These are phyloP conservation scores for Hypoxylon sp. DNA, from an alignment of 2,329 filamentous ascomycete genomes.

Conservation along the genomic window DNA sequence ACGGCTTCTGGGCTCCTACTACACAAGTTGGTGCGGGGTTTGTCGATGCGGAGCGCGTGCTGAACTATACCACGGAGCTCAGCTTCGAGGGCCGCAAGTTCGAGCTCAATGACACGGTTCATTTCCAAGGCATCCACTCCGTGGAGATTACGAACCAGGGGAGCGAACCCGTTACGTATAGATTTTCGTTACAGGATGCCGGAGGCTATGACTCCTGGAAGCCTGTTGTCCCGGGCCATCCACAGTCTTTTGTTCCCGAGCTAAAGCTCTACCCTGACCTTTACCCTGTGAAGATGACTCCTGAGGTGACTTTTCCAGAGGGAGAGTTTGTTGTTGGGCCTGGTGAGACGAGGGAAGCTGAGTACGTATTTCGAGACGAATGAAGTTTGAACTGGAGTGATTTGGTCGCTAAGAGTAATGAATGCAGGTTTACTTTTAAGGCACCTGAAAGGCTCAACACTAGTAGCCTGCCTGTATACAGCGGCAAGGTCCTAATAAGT, in stretches of 20 bases:
- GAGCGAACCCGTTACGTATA: constrained; percentile 55
- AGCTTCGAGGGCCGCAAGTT: constrained; percentile 70
- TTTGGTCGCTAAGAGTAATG: not conserved
- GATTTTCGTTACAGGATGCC: constrained; percentile 50
- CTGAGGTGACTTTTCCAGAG: constrained; percentile 34
- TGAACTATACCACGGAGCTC: constrained; percentile 72
- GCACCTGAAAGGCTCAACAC: constrained; percentile 50
- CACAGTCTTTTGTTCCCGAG: constrained; percentile 27
- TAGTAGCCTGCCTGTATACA: constrained; percentile 54
- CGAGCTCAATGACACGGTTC: constrained; percentile 61
- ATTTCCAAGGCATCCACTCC: constrained; percentile 54
- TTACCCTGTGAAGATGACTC: constrained; percentile 38
- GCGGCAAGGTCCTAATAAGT: constrained; percentile 55
- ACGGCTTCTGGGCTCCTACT: constrained; percentile 54
- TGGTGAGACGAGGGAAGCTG: constrained; percentile 39
- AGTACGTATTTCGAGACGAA: constrained; percentile 31
- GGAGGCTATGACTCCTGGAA: constrained; percentile 45
- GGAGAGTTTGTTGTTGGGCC: constrained; percentile 34
- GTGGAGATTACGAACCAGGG: constrained; percentile 59
- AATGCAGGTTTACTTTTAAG: constrained; percentile 40
- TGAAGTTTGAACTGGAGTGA: too few relatives aligned
- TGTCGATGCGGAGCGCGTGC: constrained; percentile 69
- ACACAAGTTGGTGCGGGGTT: constrained; percentile 60
- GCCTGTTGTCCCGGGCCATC: constrained; percentile 24
- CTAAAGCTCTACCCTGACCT: constrained; percentile 40